Base-by-base conservation (phyloP, 1,284 basidiomycete genomes). In the Ganoderma resinaceum region DNA sequence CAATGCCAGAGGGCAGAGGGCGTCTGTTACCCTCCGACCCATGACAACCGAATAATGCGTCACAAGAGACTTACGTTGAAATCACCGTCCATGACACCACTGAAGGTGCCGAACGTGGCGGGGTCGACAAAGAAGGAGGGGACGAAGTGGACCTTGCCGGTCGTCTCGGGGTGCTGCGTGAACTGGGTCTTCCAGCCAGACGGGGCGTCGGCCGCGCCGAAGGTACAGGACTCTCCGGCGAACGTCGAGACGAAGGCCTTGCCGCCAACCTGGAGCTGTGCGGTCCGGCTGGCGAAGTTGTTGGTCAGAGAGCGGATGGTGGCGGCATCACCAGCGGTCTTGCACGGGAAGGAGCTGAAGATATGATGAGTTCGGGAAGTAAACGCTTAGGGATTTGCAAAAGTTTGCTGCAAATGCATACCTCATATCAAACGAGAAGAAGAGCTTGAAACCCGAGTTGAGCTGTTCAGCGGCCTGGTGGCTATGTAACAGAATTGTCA, bases 371-470 rank as follows among this genome's bases (percentile, higher is more conserved):
- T 11, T 16, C 20, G 11, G 16, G 26, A 2, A 18, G 20, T 12
- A n/a, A 33, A 37, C 33, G 33, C 55, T 29, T 20, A 37, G 23
- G 37, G 37, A 42, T 42, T 59, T 59, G 31, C 35, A 37, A 35
- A 18, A 33, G 35, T 11, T 60, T 38, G n/a, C 14, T n/a, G 52
- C 3, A 1, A 11, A 26, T 59, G 80, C 85, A 38, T 69, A 91
- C 84, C 89, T 85, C 91, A 95, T 93, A 78, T 95, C 94, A 62
- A 95, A 87, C 20, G 90, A 93, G 74, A 95, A 78, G 82, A 94
- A 95, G 63, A 95, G 80, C 78, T 93, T 93, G 83, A 95, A 95
- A 61, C 79, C 82, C 6, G 85, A 81, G 20, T 83, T 85, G 18
- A 85, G 86, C 63, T 85, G 79, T 29, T 79, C 76, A 16, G 91